Evolutionary conservation across 2,329 filamentous ascomycete genomes (phyloP).

Genomic region (Cladosporium oxysporum): DNA sequence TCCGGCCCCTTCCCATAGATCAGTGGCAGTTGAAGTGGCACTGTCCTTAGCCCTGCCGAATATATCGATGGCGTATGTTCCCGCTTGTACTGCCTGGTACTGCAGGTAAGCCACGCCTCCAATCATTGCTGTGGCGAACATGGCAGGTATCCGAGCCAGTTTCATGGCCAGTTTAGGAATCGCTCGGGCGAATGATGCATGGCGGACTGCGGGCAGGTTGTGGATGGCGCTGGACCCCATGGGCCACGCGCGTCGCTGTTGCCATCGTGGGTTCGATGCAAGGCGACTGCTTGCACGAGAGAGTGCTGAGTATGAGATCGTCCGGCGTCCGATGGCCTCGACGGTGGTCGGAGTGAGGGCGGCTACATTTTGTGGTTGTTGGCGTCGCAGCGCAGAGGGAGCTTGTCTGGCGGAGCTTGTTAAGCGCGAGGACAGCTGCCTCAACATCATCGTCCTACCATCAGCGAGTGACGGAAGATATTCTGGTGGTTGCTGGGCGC

Average conservation of each 20-base stretch:
- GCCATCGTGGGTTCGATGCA: slow-evolving; percentile 28
- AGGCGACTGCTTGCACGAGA: slow-evolving; percentile 25
- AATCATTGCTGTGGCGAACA: slow-evolving; percentile 86
- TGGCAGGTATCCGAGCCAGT: slow-evolving; percentile 81
- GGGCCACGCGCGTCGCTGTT: slow-evolving; percentile 67
- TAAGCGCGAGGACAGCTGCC: slow-evolving; percentile 73
- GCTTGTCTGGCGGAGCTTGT: slow-evolving; percentile 66
- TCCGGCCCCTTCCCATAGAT: slow-evolving; percentile 69
- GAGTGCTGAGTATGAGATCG: slow-evolving; percentile 31
- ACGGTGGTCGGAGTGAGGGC: slow-evolving; percentile 23
- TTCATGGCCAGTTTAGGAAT: slow-evolving; percentile 90
- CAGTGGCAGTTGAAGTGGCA: slow-evolving; percentile 67
- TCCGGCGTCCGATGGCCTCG: slow-evolving; percentile 26
- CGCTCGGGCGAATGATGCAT: slow-evolving; percentile 64
- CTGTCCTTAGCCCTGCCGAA: slow-evolving; percentile 72
- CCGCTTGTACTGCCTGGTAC: slow-evolving; percentile 86
- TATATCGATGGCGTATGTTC: slow-evolving; percentile 74
- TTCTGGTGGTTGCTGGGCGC: not conserved
- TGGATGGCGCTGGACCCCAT: slow-evolving; percentile 77
- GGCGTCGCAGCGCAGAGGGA: slow-evolving; percentile 51
- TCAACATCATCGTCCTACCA: slow-evolving; percentile 43
- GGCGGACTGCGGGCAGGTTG: slow-evolving; percentile 67
- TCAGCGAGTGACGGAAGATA: slow-evolving; percentile 12
- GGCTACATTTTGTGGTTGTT: slow-evolving; percentile 36
- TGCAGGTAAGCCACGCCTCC: slow-evolving; percentile 89